These are phyloP conservation scores for Amanita phalloides DNA, from an alignment of 768 basidiomycete genomes.

Conservation along the genomic window DNA sequence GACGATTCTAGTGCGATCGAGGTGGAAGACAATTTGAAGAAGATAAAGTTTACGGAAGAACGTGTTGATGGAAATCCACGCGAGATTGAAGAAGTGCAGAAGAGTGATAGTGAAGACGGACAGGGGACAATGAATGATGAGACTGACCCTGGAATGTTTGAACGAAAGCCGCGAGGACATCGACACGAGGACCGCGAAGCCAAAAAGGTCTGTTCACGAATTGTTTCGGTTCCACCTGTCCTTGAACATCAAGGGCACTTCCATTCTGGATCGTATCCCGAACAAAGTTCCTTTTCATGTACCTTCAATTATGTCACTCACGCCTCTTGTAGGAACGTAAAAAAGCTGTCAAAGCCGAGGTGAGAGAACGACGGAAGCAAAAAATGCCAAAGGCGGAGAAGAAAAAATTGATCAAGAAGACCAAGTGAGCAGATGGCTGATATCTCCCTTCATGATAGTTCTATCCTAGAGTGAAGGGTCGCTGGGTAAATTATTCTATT, in stretches of 20 bases:
- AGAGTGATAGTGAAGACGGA: slow-evolving; percentile 1
- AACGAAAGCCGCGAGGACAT: slow-evolving; percentile 71
- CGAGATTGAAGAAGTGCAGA: neutral
- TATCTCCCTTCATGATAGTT: neutral
- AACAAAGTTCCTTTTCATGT: neutral
- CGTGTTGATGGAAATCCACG: neutral
- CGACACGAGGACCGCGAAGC: slow-evolving; percentile 85
- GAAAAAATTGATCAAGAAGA: slow-evolving; percentile 70
- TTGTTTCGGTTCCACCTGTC: neutral
- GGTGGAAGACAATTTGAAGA: neutral
- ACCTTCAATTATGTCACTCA: neutral
- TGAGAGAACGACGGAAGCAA: slow-evolving; percentile 76
- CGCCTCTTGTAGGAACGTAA: slow-evolving; percentile 69
- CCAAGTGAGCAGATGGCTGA: slow-evolving; percentile 14
- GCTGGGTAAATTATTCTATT: neutral
- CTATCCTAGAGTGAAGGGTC: neutral
- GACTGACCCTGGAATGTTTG: slow-evolving; percentile 24
- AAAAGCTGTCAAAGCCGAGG: slow-evolving; percentile 78
- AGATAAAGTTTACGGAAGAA: neutral
- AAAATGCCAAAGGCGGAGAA: slow-evolving; percentile 98
- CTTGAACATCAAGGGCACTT: neutral
- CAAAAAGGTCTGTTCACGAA: slow-evolving; percentile 62
- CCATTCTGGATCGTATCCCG: neutral
- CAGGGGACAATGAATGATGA: slow-evolving; percentile 13
- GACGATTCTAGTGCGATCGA: neutral